phyloP scores from a whole-genome alignment of 2,329 filamentous ascomycete species.

The Colletotrichum echinochloae region DNA sequence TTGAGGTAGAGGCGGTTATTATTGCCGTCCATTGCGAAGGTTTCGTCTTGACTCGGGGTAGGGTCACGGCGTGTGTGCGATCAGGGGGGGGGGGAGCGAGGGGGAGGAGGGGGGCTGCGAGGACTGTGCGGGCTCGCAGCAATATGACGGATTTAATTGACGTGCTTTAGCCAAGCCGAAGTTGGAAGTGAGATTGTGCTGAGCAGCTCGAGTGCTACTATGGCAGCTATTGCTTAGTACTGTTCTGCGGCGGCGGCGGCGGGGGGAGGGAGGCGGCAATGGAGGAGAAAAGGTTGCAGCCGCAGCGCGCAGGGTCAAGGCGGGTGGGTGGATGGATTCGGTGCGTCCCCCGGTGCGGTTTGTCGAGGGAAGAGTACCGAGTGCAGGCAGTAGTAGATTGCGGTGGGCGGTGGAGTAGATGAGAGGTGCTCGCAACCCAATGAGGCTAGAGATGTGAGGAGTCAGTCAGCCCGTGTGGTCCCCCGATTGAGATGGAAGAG shows the following conservation, averaged over 20 bases:
- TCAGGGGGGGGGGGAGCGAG: background rate
- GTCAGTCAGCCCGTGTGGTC: slow-evolving; percentile 22
- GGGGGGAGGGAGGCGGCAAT: slow-evolving; percentile 28
- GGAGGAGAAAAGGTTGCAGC: slow-evolving; percentile 32
- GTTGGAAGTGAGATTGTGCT: slow-evolving; percentile 13
- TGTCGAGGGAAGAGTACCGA: slow-evolving; percentile 31
- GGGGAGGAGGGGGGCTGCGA: background rate
- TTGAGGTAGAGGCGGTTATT: slow-evolving; percentile 76
- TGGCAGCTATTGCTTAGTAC: background rate
- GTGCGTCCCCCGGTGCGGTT: slow-evolving; percentile 24
- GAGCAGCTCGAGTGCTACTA: slow-evolving; percentile 16
- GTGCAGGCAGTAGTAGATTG: too few species aligned
- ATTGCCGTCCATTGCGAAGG: slow-evolving; percentile 62
- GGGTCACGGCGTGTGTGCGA: slow-evolving; percentile 27
- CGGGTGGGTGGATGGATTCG: slow-evolving; percentile 35
- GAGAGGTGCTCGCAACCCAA: slow-evolving; percentile 28
- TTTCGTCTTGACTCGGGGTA: slow-evolving; percentile 29
- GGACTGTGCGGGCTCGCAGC: slow-evolving; percentile 28
- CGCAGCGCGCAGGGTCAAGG: slow-evolving; percentile 37
- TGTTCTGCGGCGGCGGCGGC: slow-evolving; percentile 27
- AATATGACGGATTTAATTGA: slow-evolving; percentile 35
- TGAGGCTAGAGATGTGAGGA: slow-evolving; percentile 16
- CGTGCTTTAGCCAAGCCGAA: slow-evolving; percentile 8
- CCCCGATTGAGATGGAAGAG: slow-evolving; percentile 23
- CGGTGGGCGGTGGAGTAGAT: slow-evolving; percentile 36